Evolutionary conservation across 2,329 filamentous ascomycete species (phyloP), one percentile per base, ranked within the genome.

Genomic region (Ophiocordyceps camponoti-floridani): DNA sequence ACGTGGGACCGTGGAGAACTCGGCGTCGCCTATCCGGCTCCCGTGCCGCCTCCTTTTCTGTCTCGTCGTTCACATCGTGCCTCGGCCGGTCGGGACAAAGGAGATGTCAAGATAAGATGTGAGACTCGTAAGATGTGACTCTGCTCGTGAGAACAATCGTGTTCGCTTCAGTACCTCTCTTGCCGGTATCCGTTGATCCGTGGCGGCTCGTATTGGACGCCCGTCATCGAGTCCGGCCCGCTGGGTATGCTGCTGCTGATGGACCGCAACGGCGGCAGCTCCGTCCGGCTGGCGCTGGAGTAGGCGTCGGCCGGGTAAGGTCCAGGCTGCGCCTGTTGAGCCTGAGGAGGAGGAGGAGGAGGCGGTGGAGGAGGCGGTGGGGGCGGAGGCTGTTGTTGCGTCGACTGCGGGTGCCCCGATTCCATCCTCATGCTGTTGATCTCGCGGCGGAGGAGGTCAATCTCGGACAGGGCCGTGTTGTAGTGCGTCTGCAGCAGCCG

Each of bases 191-290:
- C 69, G 47, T 67, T 69, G 8, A 60, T 49, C 19, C 67, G 62
- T 2, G 69, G 62, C 6, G 62, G 60, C 27, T 77, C 73, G 44
- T 80, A 81, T 53, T 79, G 76, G 6, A 81, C 74, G 2, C 77
- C 77, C 1, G 73, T 77, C 77, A 81, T 81, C 1, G 73, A 73
- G 19, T 80, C 76, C 1, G 75, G 70, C 0, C 58, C 60, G 28
- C 58, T 63, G 5, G 62, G 54, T 9, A 69, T 55, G 46, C 58
- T 60, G 43, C 62, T 62, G 51, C 65, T 69, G 14, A 77, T 58
- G 14, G 69, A 67, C 11, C 75, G 66, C 33, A 79, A 62, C 2
- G 75, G 75, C 12, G 75, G 75, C 28, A 79, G 60, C 51, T 76
- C 69, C 13, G 67, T 65, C 18, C 71, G 64, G 50, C 54, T 53